Base-by-base conservation (phyloP, 2,329 filamentous ascomycete species). In the Paecilomyces sp. region DNA sequence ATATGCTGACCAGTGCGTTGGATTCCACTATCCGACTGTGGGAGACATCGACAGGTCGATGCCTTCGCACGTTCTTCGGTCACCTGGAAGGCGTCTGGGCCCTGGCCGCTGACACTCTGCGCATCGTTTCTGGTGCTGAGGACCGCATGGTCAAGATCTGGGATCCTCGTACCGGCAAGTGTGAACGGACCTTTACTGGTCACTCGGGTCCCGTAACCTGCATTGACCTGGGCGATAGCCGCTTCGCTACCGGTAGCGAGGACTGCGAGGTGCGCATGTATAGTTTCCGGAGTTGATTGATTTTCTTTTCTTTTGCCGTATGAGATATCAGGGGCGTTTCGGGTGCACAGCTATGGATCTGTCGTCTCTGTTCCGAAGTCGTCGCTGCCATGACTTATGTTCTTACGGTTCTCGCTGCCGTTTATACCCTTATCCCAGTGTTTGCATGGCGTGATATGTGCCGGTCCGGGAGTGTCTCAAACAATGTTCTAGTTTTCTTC, bases 61-160 rank as follows among this genome's bases (percentile, higher is more conserved):
- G 91, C 68, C 82, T 97, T 34, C 89, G 91, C 62, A 96, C 91
- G 33, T 96, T 97, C 80, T 99, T 97, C 71, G 94, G 94, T 0
- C 94, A 99, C 69, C 85, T 99, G 24, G 94, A 99, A 74, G 94
- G 94, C 33, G 89, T 99, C 22, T 99, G 94, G 94, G 89, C 90
- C 5, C 81, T 99, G 2, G 91, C 90, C 0, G 93, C 90, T 2
- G 93, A 97, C 75, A 92, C 89, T 0, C 79, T 97, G 22, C 86
- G 94, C 11, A 86, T 96, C 15, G 91, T 97, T 13, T 91, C 89
- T 18, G 93, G 92, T 0, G 90, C 91, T 11, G 92, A 97, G 73
- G 94, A 99, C 75, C 88, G 91, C 51, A 95, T 93, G 86, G 90
- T 96, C 68, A 97, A 97, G 79, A 86, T 90, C 33, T 99, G 94